phyloP scores from a whole-genome alignment of 2,329 filamentous ascomycete species.

The Aspergillus versicolor region DNA sequence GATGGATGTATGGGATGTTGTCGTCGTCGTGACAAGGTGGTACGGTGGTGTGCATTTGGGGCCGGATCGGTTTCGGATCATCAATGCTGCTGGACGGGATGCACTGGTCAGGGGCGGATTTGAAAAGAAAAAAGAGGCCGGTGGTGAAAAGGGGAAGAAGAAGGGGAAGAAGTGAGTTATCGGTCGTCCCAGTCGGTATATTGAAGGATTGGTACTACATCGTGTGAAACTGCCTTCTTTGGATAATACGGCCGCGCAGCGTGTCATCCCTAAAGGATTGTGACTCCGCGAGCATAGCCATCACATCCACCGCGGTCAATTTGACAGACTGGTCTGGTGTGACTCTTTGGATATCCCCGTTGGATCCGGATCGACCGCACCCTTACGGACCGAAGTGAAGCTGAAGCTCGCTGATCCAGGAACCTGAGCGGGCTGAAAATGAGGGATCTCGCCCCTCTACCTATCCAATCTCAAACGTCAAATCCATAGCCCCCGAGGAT shows the following conservation, averaged over 20 bases:
- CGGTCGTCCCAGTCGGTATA: background rate
- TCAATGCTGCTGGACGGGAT: slow-evolving; percentile 83
- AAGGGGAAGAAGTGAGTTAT: slow-evolving; percentile 45
- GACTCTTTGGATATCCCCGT: background rate
- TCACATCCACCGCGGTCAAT: background rate
- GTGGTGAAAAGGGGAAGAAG: slow-evolving; percentile 55
- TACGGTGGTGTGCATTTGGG: slow-evolving; percentile 90
- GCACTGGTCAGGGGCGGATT: slow-evolving; percentile 76
- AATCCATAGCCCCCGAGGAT: background rate
- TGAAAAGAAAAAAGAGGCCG: slow-evolving; percentile 49
- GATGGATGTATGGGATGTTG: slow-evolving; percentile 89
- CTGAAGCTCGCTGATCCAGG: background rate
- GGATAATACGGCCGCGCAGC: background rate
- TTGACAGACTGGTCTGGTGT: background rate
- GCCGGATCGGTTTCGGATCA: slow-evolving; percentile 83
- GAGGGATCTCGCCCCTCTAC: background rate
- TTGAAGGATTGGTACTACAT: background rate
- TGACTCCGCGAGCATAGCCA: background rate
- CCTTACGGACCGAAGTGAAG: background rate
- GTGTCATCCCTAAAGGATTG: background rate
- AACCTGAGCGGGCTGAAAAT: background rate
- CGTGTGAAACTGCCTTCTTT: background rate
- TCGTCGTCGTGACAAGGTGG: slow-evolving; percentile 93
- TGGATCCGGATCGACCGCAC: too few relatives aligned
- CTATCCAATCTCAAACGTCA: background rate